Evolutionary conservation across 2,329 filamentous ascomycete species (phyloP), one percentile per base, ranked within the genome.

Genomic region (Xylariaceae sp.): DNA sequence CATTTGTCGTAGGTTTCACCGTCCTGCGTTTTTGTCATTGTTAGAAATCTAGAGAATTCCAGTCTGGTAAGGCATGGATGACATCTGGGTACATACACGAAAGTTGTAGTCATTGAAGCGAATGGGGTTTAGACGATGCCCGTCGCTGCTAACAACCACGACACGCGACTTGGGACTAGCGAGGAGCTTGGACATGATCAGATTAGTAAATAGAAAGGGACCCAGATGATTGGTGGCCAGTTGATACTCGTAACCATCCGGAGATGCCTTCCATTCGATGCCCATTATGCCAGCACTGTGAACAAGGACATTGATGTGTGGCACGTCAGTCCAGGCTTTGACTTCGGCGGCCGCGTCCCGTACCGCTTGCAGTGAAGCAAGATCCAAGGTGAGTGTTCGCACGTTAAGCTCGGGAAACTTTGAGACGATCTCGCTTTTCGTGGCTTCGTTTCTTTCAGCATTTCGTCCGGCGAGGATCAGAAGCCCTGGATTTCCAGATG

Each of bases 381-480:
- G 33, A 28, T 59, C 58, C 1, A 59, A 38, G 2, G 67, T 42
- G 2, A 76, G 60, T 2, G 61, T 45, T 28, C 70, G 69, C 0
- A 64, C 67, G 19, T 64, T 42, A 18, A 76, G 67, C 1, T 59
- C 53, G 0, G 74, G 69, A 45, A 69, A 51, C 11, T 63, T 48
- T 3, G 61, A 56, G 12, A 50, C 46, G 48, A 79, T 66, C 45
- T 64, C 60, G 3, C 71, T 64, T n/a, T 67, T 66, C 0, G 73
- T 71, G 2, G 68, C 62, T 17, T 71, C 62, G 5, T 73, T 54
- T 49, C 77, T 80, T 13, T 64, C 47, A 5, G 60, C 47, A 42
- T 66, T 75, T 51, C 78, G 77, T 31, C 75, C 74, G 6, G 70
- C 74, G 22, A 79, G 71, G 46, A 77, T 74, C 49, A 81, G 71